Conservation (phyloP, 2,329 filamentous ascomycete genomes). For the Chalaropsis thielavioides region DNA sequence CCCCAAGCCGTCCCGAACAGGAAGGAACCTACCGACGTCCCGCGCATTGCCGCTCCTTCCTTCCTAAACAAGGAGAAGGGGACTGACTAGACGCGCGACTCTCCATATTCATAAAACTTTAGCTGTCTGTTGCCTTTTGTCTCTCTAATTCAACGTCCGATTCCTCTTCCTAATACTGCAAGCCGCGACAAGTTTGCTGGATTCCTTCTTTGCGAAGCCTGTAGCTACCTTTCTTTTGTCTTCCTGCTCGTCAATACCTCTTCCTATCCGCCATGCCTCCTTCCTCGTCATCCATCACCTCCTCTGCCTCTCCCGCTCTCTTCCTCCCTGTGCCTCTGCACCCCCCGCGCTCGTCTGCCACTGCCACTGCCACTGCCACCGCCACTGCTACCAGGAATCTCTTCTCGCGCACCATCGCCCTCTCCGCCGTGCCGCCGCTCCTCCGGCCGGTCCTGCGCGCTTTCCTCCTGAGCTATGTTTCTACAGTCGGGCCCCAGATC, state of each 20-base stretch:
- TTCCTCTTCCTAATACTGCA: no score
- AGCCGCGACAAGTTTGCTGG: no score
- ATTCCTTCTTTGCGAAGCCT: no score
- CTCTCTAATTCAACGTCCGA: not conserved
- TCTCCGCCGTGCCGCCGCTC: constrained; percentile 31
- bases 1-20: not conserved
- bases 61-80: not conserved
- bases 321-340: not conserved
- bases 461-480: constrained; percentile 47
- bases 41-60: not conserved
- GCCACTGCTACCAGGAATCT: constrained; percentile 11
- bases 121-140: not conserved
- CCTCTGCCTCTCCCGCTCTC: not conserved
- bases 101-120: not conserved
- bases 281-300: constrained; percentile 4
- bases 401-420: constrained; percentile 12
- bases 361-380: not conserved
- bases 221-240: no score
- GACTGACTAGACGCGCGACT: not conserved
- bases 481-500: constrained; percentile 41
- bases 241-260: not conserved
- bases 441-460: constrained; percentile 44
- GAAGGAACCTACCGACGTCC: not conserved
- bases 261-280: not conserved
- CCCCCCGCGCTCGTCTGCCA: not conserved